A percentile compares a stretch with the other conserved stretches of the same genome.
Conservation (phyloP, 192 early-diverging fungal species). For the Backusella liffmaniae region DNA sequence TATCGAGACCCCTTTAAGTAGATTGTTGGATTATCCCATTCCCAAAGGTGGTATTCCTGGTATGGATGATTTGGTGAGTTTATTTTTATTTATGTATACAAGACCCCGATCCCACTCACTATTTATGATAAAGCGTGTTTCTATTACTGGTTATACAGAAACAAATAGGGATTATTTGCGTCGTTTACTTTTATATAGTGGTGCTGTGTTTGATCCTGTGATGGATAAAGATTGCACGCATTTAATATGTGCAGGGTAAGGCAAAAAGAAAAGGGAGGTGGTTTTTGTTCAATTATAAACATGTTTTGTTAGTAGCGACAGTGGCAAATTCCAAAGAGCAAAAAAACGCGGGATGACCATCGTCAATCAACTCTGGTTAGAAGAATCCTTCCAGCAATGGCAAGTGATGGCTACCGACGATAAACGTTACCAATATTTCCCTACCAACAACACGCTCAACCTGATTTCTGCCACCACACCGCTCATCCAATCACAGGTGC, state of each 20-base stretch:
- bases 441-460: conserved; percentile 44
- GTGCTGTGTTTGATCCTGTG: conserved; percentile 61
- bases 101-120: no score
- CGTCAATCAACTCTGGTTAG: conserved; percentile 87
- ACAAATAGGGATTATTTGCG: conserved; percentile 63
- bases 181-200: conserved; percentile 57
- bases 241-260: conserved; percentile 65
- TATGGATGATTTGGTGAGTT: conserved; percentile 43
- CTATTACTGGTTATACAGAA: conserved; percentile 71
- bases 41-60: conserved; percentile 46
- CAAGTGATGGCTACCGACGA: conserved; percentile 44
- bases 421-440: conserved; percentile 55
- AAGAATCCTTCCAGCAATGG: conserved; percentile 72
- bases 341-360: conserved; percentile 59
- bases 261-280: no score
- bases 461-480: conserved; percentile 53
- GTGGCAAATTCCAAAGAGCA: conserved; percentile 66
- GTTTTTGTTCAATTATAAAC: no score
- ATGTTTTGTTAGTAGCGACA: conserved; percentile 41
- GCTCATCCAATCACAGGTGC: conserved; percentile 35
- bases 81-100: background rate
- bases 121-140: conserved; percentile 48
- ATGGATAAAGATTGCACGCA: conserved; percentile 73
- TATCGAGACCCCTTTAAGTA: conserved; percentile 41
- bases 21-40: conserved; percentile 55